Evolutionary conservation across 164 flowering plant genomes (phyloP).

Genomic region (Magnolia changhungtana): DNA sequence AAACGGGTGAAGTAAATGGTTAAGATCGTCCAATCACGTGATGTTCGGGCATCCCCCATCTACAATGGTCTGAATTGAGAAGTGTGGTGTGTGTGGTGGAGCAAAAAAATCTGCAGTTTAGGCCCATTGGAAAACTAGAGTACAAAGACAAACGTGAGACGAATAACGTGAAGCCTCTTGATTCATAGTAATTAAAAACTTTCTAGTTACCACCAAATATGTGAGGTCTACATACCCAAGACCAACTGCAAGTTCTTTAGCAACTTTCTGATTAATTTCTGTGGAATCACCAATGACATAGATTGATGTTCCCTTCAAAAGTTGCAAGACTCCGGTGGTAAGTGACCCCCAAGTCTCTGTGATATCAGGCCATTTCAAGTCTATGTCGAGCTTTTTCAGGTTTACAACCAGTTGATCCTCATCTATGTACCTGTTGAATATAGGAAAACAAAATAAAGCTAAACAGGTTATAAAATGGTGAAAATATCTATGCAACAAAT

Average conservation of each 20-base stretch:
- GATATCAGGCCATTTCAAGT: constrained; percentile 91
- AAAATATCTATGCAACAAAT: neutral
- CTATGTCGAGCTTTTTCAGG: constrained; percentile 80
- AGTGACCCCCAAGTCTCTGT: constrained; percentile 94
- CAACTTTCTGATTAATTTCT: constrained; percentile 76
- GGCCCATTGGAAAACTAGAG: neutral
- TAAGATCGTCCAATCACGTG: no score
- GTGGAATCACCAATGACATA: constrained; percentile 85
- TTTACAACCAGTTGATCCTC: constrained; percentile 83
- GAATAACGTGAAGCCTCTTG: neutral
- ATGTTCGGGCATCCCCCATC: no score
- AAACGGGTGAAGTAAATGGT: no score
- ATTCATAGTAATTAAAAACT: neutral
- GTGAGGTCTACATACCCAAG: constrained; percentile 54
- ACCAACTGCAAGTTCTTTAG: constrained; percentile 83
- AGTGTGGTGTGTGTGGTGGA: no score
- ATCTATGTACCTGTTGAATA: constrained; percentile 72
- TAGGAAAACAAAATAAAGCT: neutral
- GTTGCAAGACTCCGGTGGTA: constrained; percentile 54
- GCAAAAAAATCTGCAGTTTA: no score
- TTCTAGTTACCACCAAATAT: neutral
- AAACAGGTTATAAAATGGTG: neutral
- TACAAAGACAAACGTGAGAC: neutral
- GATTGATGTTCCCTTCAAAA: constrained; percentile 82
- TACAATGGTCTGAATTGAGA: no score